Evolutionary conservation across 768 basidiomycete species (phyloP), one percentile per base, ranked within the genome.

Genomic region (Phanerochaete sordida): DNA sequence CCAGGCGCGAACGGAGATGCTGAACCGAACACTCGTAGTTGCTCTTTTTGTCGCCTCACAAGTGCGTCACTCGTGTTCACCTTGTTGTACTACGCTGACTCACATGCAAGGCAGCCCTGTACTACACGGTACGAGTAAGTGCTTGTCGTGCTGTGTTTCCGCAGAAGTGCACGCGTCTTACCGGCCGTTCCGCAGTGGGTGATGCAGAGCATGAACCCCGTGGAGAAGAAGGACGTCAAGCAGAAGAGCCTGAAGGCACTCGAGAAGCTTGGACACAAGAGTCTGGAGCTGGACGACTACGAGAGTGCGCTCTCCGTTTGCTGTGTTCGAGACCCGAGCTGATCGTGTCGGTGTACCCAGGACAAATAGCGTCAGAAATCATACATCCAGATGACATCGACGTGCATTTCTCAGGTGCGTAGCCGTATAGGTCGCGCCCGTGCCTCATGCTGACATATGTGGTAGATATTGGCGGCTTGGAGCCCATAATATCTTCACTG

Each of bases 351-450:
- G 28, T 16, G 19, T 24, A 23, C 59, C 1, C 62, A 91, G 91
- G 85, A 59, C 87, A 86, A 44, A 93, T 98, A 58, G 93, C 96
- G 3, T 90, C 88, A 39, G 95, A 98, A 68, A 85, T 98, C 23
- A 92, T 98, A 62, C 90, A 92, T 65, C 92, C 93, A 2, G 92
- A 95, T 70, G 91, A 95, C 67, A 95, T 96, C 57, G 75, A 80
- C 50, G 82, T 91, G 50, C 77, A 77, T 23, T 95, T 95, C 71
- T 73, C 81, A 24, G 93, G 93, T 90, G 57, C 8, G 83, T 64
- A 8, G 21, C 39, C 5, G 12, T 2, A 23, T 37, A 23, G 28
- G 27, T 50, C 54, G 37, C n/a, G 31, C 54, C 56, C 2, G 6
- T 39, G 39, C 49, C 35, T 11, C 46, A 16, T 57, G 23, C 28